Evolutionary conservation across 192 early-diverging fungal genomes (phyloP), one percentile per base, ranked within the genome.

Genomic region (Backusella liffmaniae): DNA sequence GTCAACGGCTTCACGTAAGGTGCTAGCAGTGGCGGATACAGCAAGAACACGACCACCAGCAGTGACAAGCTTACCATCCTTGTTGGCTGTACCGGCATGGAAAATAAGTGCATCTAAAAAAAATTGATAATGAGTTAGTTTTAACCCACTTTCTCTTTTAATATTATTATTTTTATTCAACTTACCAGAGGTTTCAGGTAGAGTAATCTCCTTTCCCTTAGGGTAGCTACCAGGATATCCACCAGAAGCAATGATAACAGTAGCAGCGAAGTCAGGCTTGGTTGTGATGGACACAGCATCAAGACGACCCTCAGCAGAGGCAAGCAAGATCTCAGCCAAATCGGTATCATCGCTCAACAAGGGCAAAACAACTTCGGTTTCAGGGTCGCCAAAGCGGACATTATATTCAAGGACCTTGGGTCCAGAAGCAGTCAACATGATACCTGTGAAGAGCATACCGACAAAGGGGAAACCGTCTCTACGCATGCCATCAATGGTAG

Each of bases 381-480:
- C 98, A 42, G 98, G 98, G 74, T 99, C 98, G 37, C 98, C 98
- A 76, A 99, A 98, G 13, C 98, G 92, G 74, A 94, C 94, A 84
- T 99, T 99, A 91, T 95, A 99, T 84, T 99, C 98, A 35, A 99
- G 88, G 10, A 98, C 94, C 85, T 96, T 97, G 68, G 95, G 94
- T 8, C 98, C 97, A 37, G 87, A 78, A n/a, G 79, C 79, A 0
- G 96, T 98, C 56, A 99, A 85, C 95, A 99, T 99, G 37, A 98
- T 88, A 23, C 98, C 98, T 23, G 96, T 97, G 82, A 98, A 99
- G 56, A 99, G 87, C 79, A 96, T 92, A 37, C 98, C 98, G 18
- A 99, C 94, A 84, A 98, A 99, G 29, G 98, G 98, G 83, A 90
- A 92, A 12, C 95, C 98, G 75, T 98, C 97, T 21, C 91, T 89